Conservation (phyloP, 768 basidiomycete species). For the Phlebiopsis flavidoalba region DNA sequence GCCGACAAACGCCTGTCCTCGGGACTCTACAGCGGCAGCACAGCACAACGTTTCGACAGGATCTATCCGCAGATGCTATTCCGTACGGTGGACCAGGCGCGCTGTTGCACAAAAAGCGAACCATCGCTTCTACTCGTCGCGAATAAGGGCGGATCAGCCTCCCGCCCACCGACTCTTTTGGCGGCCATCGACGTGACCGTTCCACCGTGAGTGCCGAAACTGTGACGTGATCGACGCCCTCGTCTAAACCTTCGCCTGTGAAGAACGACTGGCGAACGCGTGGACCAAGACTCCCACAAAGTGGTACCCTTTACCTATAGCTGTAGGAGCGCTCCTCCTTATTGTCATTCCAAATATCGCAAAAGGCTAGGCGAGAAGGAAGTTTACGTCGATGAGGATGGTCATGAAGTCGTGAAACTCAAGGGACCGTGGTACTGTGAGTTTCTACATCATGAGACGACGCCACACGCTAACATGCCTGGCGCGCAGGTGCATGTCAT, state of each 20-base stretch:
- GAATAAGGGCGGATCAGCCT: conserved; percentile 4
- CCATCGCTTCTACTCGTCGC: conserved; percentile 13
- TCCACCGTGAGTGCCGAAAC: conserved; percentile 8
- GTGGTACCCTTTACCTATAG: conserved; percentile 93
- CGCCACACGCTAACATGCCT: not conserved
- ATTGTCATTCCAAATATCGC: conserved; percentile 72
- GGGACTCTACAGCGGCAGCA: not conserved
- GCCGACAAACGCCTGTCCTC: conserved; percentile 10
- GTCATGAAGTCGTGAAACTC: conserved; percentile 71
- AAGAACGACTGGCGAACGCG: conserved; percentile 65
- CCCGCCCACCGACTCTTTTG: conserved; percentile 11
- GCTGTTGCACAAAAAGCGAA: conserved; percentile 5
- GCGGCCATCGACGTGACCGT: conserved; percentile 11
- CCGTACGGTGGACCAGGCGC: conserved; percentile 10
- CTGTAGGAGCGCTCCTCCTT: conserved; percentile 85
- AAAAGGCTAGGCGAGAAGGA: conserved; percentile 54
- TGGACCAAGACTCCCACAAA: conserved; percentile 87
- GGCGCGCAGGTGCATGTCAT: conserved; percentile 81
- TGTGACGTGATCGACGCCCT: not conserved
- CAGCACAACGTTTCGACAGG: conserved; percentile 7
- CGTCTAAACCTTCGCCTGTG: not conserved
- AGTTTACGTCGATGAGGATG: conserved; percentile 78
- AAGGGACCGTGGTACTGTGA: conserved; percentile 93
- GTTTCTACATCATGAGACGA: conserved; percentile 19
- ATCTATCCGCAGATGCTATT: conserved; percentile 12